A percentile compares a stretch with the other conserved stretches of the same genome.
phyloP scores from a whole-genome alignment of 2,329 filamentous ascomycete genomes.

The Apiospora marii region DNA sequence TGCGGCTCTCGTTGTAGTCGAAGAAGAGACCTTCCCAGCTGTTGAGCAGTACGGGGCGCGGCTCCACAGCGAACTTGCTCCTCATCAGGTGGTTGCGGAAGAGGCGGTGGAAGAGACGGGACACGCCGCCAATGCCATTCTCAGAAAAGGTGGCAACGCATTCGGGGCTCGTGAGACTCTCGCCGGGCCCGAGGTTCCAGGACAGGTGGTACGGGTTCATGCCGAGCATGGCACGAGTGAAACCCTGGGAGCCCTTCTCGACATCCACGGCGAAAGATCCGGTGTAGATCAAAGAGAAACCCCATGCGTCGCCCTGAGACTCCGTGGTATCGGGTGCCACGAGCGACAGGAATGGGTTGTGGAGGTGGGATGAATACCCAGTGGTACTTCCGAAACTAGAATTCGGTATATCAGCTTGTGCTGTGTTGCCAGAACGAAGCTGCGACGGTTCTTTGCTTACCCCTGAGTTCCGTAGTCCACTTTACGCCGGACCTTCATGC shows the following conservation, averaged over 20 bases:
- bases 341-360: slow-evolving; percentile 70
- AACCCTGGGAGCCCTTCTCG: slow-evolving; percentile 68
- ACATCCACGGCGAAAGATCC: slow-evolving; percentile 69
- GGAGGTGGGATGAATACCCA: slow-evolving; percentile 69
- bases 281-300: slow-evolving; percentile 70
- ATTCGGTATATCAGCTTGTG: slow-evolving; percentile 35
- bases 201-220: slow-evolving; percentile 68
- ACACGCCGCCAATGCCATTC: slow-evolving; percentile 67
- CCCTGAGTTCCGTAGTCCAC: slow-evolving; percentile 64
- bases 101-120: slow-evolving; percentile 66
- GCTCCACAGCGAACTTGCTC: slow-evolving; percentile 60
- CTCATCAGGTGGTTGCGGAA: slow-evolving; percentile 68
- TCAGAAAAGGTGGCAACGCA: slow-evolving; percentile 68
- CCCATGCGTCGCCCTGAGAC: slow-evolving; percentile 67
- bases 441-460: slow-evolving; percentile 42
- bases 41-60: slow-evolving; percentile 66
- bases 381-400: slow-evolving; percentile 65
- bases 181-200: slow-evolving; percentile 62
- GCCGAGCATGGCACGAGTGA: slow-evolving; percentile 66
- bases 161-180: slow-evolving; percentile 67
- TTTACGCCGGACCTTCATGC: slow-evolving; percentile 59
- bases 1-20: slow-evolving; percentile 62
- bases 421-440: neutral
- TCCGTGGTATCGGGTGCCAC: slow-evolving; percentile 66
- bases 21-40: slow-evolving; percentile 72